Base-by-base conservation (phyloP, 176 grass and related monocot genomes). In the Aechmea fasciata region DNA sequence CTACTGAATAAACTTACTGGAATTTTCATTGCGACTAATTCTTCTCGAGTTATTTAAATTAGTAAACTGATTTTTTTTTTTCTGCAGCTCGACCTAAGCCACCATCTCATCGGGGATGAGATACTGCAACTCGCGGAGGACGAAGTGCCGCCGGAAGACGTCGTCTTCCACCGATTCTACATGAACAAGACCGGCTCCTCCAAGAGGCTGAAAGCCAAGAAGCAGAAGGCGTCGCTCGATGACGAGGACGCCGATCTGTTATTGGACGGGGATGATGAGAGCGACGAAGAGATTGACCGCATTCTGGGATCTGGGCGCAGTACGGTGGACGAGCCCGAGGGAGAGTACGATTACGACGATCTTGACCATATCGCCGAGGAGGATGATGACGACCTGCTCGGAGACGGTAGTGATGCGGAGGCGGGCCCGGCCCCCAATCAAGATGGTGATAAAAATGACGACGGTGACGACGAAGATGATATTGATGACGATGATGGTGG, bases 81-180 rank as follows among this genome's bases (percentile, higher is more conserved):
- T 71, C 25, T 87, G 74, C 85, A 92, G 89, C 64, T 92, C 71
- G 84, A 92, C 59, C 62, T 77, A 51, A 82, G 77, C 59, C 79
- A 79, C 74, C 75, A 65, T 85, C 78, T 90, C 13, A 97, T 90
- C 48, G 93, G 93, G 20, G 79, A 97, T 75, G 93, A 97, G 61
- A 83, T 92, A 15, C 84, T 97, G 20, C 79, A 92, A 83, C 66
- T 97, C 52, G 89, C 74, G 69, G 93, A 97, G 68, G 83, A 87
- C 69, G 93, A 97, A 81, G 86, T 97, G 70, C 82, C 93, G 12
- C 89, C 89, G 14, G 93, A 97, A 83, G 89, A 97, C 83, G 79
- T 97, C 55, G 84, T 97, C 79, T 97, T 97, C 79, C 93, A 97
- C 61, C 83, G 87, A 61, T 97, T 92, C 81, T 92, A 97, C 78